Base-by-base conservation (phyloP, 345 rosid genomes). In the Laguncularia racemosa region DNA sequence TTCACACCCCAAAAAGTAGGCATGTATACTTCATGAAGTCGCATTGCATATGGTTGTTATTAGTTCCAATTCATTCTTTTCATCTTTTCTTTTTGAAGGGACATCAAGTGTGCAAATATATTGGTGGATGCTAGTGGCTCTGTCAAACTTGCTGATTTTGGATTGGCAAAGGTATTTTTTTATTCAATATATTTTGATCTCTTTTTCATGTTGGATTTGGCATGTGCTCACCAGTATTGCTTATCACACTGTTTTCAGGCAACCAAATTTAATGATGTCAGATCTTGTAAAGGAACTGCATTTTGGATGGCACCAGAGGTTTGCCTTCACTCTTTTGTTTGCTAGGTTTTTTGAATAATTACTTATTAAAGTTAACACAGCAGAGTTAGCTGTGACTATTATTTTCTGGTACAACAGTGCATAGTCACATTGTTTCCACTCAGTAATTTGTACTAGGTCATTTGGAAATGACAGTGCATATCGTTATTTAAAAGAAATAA, bases 241-340 rank as follows among this genome's bases (percentile, higher is more conserved):
- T 16, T 1, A 0, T 49, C 47, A 2, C 66, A 46, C 51, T 67
- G 28, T 26, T 14, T 33, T 23, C 61, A 63, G 67, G 54, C 53
- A 19, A 63, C 56, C 38, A 48, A 69, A 70, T 23, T 83, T 5
- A 85, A 81, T 53, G 89, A 84, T 73, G 89, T 78, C 20, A 81
- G 79, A 78, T 84, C 96, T 53, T 77, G 75, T 82, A 81, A 67
- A 69, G 96, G 96, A 59, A 84, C 91, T 61, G 76, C 89, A 56
- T 83, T 78, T 65, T 91, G 97, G 97, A 91, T 85, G 97, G 98
- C 98, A 50, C 98, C 98, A 44, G 95, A 91, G 98, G 98, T 91
- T 66, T 67, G 79, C 38, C 9, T 33, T 33, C 40, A 33, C 40
- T 33, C 40, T 33, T 33, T 33, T 33, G 9, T 10, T 33, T 33